Percentiles rank a stretch among this genome's conserved stretches.
These are phyloP conservation scores for Penicillium egyptiacum DNA, from an alignment of 495 filamentous ascomycete species.

Conservation along the genomic window DNA sequence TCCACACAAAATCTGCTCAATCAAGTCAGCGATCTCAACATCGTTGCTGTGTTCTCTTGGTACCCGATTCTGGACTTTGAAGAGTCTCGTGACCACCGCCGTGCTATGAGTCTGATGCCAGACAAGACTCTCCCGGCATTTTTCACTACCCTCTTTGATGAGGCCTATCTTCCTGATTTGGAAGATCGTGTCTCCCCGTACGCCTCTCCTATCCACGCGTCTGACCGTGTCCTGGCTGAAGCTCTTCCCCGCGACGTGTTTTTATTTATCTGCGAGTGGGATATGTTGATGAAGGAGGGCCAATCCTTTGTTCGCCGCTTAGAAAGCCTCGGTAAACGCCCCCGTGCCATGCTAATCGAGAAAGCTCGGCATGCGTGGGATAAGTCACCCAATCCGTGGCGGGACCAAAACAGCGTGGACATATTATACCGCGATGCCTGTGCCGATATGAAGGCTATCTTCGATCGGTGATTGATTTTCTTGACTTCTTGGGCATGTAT, in stretches of 20 bases:
- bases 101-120: constrained; percentile 61
- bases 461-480: constrained; percentile 27
- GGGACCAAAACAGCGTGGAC: constrained; percentile 47
- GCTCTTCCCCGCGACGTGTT: constrained; percentile 64
- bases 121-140: constrained; percentile 71
- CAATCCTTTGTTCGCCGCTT: constrained; percentile 66
- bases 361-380: constrained; percentile 82
- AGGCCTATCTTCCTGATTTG: constrained; percentile 66
- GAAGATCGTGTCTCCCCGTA: constrained; percentile 55
- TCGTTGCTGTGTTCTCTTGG: constrained; percentile 66
- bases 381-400: constrained; percentile 76
- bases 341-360: constrained; percentile 68
- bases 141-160: constrained; percentile 85
- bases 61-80: constrained; percentile 88
- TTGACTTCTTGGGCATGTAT: not conserved
- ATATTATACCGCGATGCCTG: constrained; percentile 46
- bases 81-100: constrained; percentile 68
- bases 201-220: constrained; percentile 63
- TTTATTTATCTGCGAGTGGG: constrained; percentile 84
- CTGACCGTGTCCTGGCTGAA: constrained; percentile 47
- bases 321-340: constrained; percentile 61
- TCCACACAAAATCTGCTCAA: constrained; percentile 43
- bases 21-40: constrained; percentile 41
- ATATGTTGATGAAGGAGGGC: constrained; percentile 82
- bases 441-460: constrained; percentile 47